Conservation (phyloP, 257 asterid genomes). For the Plantago major region DNA sequence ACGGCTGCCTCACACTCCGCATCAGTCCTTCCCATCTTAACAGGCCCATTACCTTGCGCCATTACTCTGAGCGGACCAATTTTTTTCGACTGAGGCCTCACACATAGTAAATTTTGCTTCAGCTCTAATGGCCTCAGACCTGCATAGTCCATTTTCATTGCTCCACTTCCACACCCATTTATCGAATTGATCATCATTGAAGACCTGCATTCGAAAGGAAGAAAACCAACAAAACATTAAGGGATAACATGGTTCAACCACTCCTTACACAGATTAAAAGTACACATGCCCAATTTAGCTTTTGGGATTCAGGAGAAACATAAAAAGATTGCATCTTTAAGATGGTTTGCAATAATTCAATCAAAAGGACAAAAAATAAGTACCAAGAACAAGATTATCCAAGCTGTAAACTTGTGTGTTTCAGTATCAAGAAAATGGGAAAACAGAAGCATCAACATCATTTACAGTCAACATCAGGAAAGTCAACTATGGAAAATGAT, state of each 20-base stretch:
- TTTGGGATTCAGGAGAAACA: neutral
- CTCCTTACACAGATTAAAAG: too few species aligned
- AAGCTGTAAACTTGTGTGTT: neutral
- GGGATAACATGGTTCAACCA: neutral
- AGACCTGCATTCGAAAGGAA: conserved; percentile 14
- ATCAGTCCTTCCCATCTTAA: conserved; percentile 50
- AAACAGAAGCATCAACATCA: neutral
- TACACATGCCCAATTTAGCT: neutral
- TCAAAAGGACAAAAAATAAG: neutral
- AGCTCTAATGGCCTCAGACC: conserved; percentile 35
- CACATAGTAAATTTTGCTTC: conserved; percentile 19
- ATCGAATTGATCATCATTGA: conserved; percentile 35
- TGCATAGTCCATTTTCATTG: conserved; percentile 32
- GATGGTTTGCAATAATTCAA: neutral
- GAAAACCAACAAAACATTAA: neutral
- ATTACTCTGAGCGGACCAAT: conserved; percentile 27
- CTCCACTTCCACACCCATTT: conserved; percentile 23
- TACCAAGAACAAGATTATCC: neutral
- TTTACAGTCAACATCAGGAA: neutral
- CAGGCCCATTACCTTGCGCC: conserved; percentile 29
- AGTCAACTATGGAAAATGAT: neutral
- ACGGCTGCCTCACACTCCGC: conserved; percentile 86
- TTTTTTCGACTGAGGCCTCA: conserved; percentile 24
- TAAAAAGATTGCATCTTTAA: neutral
- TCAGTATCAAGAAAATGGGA: neutral